These are phyloP conservation scores for Coemansia asiatica DNA, from an alignment of 192 early-diverging fungal genomes.

Conservation along the genomic window DNA sequence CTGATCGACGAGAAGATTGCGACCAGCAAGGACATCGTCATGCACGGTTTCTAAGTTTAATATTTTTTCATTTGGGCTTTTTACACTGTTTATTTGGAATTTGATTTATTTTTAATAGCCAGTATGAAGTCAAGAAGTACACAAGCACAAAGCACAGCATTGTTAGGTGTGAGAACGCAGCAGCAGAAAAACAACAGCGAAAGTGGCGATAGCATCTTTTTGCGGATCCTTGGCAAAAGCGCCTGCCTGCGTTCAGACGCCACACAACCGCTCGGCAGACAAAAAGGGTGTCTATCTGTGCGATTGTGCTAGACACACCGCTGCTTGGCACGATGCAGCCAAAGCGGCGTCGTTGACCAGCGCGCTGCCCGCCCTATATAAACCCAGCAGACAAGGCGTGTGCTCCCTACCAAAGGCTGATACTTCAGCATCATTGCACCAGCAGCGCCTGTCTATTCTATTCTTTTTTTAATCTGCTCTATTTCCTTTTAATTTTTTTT, in stretches of 20 bases:
- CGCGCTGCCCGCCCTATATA: neutral
- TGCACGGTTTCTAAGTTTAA: slow-evolving; percentile 87
- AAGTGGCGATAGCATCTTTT: neutral
- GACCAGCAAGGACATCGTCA: slow-evolving; percentile 83
- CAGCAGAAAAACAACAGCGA: too few relatives aligned
- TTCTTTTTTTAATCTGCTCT: neutral
- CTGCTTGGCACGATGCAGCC: neutral
- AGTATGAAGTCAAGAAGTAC: neutral
- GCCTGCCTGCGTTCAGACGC: neutral
- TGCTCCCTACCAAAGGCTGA: too few relatives aligned
- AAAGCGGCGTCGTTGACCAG: neutral
- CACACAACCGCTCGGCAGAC: neutral
- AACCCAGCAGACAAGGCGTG: too few relatives aligned
- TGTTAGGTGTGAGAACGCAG: too few relatives aligned
- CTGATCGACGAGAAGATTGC: slow-evolving; percentile 75
- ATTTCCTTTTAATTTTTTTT: neutral
- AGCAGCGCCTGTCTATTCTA: neutral
- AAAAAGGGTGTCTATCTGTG: neutral
- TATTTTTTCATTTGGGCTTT: neutral
- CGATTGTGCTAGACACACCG: neutral
- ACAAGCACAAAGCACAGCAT: too few relatives aligned
- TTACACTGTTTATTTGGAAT: neutral
- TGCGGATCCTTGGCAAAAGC: slow-evolving; percentile 2
- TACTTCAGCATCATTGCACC: too few relatives aligned
- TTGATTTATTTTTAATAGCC: too few relatives aligned